Evolutionary conservation across 768 basidiomycete species (phyloP).

Genomic region (Mycena crocata): DNA sequence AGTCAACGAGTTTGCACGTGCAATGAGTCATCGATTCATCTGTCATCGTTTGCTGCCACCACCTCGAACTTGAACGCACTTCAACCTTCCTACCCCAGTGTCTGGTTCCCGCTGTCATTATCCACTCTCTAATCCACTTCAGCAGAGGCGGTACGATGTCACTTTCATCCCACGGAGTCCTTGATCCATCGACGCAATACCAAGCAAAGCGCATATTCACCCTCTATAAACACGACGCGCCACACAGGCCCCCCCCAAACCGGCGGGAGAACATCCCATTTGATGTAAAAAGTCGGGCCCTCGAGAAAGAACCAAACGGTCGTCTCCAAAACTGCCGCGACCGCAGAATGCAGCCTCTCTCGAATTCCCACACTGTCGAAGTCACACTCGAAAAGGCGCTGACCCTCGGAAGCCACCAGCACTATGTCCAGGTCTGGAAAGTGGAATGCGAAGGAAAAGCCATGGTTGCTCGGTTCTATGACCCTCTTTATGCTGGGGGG

Average conservation of each 20-base stretch:
- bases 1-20: too few species aligned
- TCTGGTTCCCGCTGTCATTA: too few species aligned
- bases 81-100: too few species aligned
- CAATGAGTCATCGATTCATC: too few species aligned
- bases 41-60: too few species aligned
- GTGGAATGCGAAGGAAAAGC: background rate
- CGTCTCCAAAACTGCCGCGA: background rate
- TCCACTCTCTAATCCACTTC: too few species aligned
- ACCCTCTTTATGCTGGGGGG: background rate
- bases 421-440: conserved; percentile 3
- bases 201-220: background rate
- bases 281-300: background rate
- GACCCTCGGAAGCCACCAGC: background rate
- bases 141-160: too few species aligned
- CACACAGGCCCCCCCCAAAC: background rate
- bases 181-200: background rate
- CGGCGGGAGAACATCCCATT: background rate
- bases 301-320: conserved; percentile 1
- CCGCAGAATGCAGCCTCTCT: background rate
- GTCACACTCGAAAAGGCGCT: background rate
- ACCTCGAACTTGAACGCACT: too few species aligned
- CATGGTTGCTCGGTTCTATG: conserved; percentile 2
- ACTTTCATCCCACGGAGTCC: too few species aligned
- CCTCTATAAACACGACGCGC: background rate
- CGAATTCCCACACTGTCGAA: background rate